Percentiles rank a stretch among this genome's conserved stretches.
Evolutionary conservation across 805 yeast genomes (phyloP).

Genomic region (Metschnikowia kunwiensis): DNA sequence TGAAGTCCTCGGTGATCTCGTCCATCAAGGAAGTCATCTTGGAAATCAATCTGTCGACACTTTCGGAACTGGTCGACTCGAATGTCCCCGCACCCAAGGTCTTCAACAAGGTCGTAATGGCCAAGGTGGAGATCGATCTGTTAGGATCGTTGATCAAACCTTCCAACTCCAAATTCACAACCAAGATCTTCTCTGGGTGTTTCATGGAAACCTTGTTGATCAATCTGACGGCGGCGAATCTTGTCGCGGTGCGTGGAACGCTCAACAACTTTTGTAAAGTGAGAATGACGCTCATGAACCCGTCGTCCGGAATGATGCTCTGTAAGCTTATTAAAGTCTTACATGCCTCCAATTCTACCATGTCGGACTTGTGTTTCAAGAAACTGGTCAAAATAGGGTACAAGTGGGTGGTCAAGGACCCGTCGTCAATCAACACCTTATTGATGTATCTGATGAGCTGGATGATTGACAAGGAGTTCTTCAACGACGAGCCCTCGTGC

Average conservation of each 20-base stretch:
- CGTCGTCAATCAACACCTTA: slow-evolving; percentile 68
- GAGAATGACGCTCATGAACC: slow-evolving; percentile 65
- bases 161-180: slow-evolving; percentile 84
- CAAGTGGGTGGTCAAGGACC: slow-evolving; percentile 55
- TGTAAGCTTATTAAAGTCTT: slow-evolving; percentile 60
- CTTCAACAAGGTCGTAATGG: slow-evolving; percentile 91
- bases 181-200: slow-evolving; percentile 73
- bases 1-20: slow-evolving; percentile 94
- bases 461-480: slow-evolving; percentile 78
- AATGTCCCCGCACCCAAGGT: slow-evolving; percentile 75
- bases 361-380: slow-evolving; percentile 77
- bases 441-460: slow-evolving; percentile 82
- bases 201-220: slow-evolving; percentile 80
- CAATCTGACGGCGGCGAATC: slow-evolving; percentile 91
- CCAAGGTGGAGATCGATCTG: slow-evolving; percentile 92
- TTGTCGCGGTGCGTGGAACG: slow-evolving; percentile 86
- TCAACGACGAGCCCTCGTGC: slow-evolving; percentile 56
- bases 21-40: slow-evolving; percentile 86
- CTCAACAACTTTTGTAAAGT: slow-evolving; percentile 72
- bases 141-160: slow-evolving; percentile 81
- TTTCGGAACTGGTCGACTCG: slow-evolving; percentile 45
- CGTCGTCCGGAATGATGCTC: slow-evolving; percentile 56
- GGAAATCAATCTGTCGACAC: slow-evolving; percentile 81
- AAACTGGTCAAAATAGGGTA: slow-evolving; percentile 65
- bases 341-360: slow-evolving; percentile 90